A percentile compares a stretch with the other conserved stretches of the same genome.
Evolutionary conservation across 1,139 yeast genomes (phyloP).

Genomic region (Cylindricascospora bacillispora): DNA sequence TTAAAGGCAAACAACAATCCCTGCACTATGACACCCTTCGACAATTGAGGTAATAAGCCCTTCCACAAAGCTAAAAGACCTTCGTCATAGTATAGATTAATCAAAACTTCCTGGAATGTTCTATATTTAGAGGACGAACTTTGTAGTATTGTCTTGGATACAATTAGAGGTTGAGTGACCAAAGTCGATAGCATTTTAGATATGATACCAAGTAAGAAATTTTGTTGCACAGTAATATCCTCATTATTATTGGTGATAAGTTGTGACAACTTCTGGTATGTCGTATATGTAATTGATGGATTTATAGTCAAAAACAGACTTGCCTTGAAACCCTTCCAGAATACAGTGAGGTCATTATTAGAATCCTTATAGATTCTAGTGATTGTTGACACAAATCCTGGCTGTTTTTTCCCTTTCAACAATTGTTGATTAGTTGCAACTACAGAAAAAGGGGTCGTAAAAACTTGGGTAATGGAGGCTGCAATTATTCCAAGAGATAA

Average conservation of each 20-base stretch:
- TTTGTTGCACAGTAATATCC: conserved; percentile 28
- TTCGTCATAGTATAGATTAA: conserved; percentile 36
- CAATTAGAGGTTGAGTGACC: conserved; percentile 74
- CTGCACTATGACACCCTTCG: conserved; percentile 76
- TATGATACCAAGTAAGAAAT: conserved; percentile 62
- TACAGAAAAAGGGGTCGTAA: conserved; percentile 75
- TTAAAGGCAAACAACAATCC: conserved; percentile 76
- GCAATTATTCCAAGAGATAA: conserved; percentile 72
- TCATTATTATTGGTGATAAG: conserved; percentile 29
- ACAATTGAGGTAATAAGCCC: conserved; percentile 70
- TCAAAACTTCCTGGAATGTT: conserved; percentile 42
- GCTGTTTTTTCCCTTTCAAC: conserved; percentile 23
- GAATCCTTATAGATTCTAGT: conserved; percentile 50
- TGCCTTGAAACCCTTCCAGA: conserved; percentile 80
- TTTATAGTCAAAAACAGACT: conserved; percentile 67
- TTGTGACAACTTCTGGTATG: conserved; percentile 58
- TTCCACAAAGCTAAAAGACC: conserved; percentile 52
- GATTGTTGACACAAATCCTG: conserved; percentile 35
- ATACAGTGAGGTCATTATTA: conserved; percentile 44
- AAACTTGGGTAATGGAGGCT: conserved; percentile 72
- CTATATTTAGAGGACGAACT: conserved; percentile 33
- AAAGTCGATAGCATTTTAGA: conserved; percentile 75
- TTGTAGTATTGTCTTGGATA: conserved; percentile 73
- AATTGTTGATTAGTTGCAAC: conserved; percentile 81
- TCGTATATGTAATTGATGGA: conserved; percentile 81